These are phyloP conservation scores for Ulmus americana DNA, from an alignment of 331 rosid genomes.

Conservation along the genomic window DNA sequence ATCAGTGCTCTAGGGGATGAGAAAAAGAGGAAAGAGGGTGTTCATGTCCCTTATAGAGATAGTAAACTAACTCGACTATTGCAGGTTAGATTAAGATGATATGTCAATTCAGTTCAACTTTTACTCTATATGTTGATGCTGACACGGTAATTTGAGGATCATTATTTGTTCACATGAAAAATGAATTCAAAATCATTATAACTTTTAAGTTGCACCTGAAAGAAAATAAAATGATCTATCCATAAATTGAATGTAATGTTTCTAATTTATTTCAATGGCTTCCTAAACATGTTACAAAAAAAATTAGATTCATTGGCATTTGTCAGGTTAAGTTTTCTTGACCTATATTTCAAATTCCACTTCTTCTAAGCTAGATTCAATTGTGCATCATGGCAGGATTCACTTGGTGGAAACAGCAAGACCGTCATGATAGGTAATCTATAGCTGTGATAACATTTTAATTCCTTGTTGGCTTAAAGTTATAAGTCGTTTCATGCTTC, in stretches of 20 bases:
- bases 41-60: constrained; percentile 73
- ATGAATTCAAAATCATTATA: not conserved
- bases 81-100: constrained; percentile 52
- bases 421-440: constrained; percentile 80
- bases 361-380: constrained; percentile 26
- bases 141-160: not conserved
- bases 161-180: not conserved
- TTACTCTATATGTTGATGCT: not conserved
- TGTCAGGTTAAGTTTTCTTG: not conserved
- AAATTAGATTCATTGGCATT: not conserved
- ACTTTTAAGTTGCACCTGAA: not conserved
- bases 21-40: constrained; percentile 74
- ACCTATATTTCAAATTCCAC: not conserved
- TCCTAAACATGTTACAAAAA: not conserved
- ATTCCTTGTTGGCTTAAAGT: no score
- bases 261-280: not conserved
- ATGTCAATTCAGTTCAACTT: constrained; percentile 1
- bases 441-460: not conserved
- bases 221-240: not conserved
- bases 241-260: not conserved
- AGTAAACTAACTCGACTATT: constrained; percentile 87
- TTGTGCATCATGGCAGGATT: constrained; percentile 54
- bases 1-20: constrained; percentile 84
- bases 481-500: constrained; percentile 18
- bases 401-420: constrained; percentile 89